These are phyloP conservation scores for Aspergillus novoparasiticus DNA, from an alignment of 2,329 filamentous ascomycete genomes.

Conservation along the genomic window DNA sequence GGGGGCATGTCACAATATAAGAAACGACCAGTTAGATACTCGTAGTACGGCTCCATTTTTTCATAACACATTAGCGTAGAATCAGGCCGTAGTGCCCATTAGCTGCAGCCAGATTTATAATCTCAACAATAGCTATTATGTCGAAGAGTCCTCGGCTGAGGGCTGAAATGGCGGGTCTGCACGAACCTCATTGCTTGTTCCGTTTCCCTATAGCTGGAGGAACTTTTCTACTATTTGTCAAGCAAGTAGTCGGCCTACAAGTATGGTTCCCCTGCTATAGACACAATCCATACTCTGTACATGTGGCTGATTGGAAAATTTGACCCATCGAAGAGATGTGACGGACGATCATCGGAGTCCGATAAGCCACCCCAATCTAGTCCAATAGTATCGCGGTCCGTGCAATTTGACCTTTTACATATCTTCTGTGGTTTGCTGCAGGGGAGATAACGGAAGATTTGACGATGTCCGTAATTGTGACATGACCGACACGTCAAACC, in stretches of 20 bases:
- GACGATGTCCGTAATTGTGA: background rate
- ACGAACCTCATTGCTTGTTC: background rate
- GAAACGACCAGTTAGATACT: background rate
- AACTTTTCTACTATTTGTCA: background rate
- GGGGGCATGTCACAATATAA: background rate
- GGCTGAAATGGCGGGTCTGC: background rate
- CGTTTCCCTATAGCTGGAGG: background rate
- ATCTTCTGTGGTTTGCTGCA: too few species aligned
- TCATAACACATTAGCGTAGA: background rate
- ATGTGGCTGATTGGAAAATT: background rate
- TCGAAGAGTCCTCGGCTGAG: background rate
- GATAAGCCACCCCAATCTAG: background rate
- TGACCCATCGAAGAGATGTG: background rate
- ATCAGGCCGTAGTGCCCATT: background rate
- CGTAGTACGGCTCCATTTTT: background rate
- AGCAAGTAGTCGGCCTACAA: background rate
- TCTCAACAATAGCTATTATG: background rate
- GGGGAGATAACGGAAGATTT: background rate
- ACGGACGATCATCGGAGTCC: background rate
- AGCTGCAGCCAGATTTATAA: background rate
- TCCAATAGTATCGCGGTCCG: background rate
- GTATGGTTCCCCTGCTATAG: background rate
- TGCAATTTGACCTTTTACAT: background rate
- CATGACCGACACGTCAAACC: background rate
- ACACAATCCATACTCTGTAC: background rate